Base-by-base conservation (phyloP, 345 rosid genomes). In the Bretschneidera sinensis region DNA sequence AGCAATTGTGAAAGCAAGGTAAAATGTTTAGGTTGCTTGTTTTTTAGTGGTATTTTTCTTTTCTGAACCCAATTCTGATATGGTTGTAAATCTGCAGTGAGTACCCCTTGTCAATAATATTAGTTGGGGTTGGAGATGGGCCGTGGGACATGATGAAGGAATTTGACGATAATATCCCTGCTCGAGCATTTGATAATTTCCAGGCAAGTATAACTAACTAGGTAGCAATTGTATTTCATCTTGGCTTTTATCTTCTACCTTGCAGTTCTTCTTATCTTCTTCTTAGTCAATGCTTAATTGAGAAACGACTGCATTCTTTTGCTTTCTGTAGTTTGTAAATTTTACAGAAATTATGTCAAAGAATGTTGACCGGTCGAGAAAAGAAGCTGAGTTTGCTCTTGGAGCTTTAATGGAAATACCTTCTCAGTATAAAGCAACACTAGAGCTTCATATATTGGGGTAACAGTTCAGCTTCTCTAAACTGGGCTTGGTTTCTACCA, bases 331-430 rank as follows among this genome's bases (percentile, higher is more conserved):
- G 90, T 84, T 84, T 74, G 90, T 84, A 33, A 84, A 84, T 58
- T 84, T 82, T 61, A 81, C 85, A 10, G 87, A 82, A 43, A 84
- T 84, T 52, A 84, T 84, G 90, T 55, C 82, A 24, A 84, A 82
- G 73, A 76, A 74, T 63, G 65, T 72, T 48, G 71, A 69, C 55
- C 52, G 67, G 43, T 59, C 79, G 9, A 69, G 83, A 62, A 84
- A 79, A 69, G 87, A 84, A 68, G 71, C 85, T 0, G 87, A 79
- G 39, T 84, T 84, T 73, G 83, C 87, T 64, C 82, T 84, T 43
- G 52, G 83, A 24, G 79, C 87, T 19, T 49, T 84, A 74, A 84
- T 84, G 90, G 90, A 84, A 60, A 84, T 84, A 64, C 90, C 90
- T 49, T 60, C 87, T 49, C 87, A 84, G 53, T 82, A 84, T 62